Base-by-base conservation (phyloP, 257 asterid genomes). In the Solanum megistacrolobum region DNA sequence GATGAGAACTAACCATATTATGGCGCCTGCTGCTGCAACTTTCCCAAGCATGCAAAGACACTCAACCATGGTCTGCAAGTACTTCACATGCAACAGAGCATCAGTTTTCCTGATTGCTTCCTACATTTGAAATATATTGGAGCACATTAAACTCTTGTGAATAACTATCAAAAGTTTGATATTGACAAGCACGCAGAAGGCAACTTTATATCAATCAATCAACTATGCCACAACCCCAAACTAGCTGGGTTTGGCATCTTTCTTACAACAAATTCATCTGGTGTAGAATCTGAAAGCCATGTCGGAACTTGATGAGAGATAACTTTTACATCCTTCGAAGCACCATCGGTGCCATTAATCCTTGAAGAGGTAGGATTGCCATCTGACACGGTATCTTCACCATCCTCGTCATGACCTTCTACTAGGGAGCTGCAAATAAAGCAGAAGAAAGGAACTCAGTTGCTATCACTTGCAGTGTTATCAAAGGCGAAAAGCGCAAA, bases 21-120 rank as follows among this genome's bases (percentile, higher is more conserved):
- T 94, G 89, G 99, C 96, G 91, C 99, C 99, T 76, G 99, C 99
- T 87, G 98, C 99, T 88, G 99, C 98, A 92, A 97, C 99, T 94
- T 97, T 97, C 84, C 99, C 98, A 86, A 97, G 99, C 96, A 96
- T 92, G 93, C 96, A 93, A 86, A 97, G 97, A 91, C 99, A 95
- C 93, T 97, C 99, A 83, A 97, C 97, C 97, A 96, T 82, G 88
- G 99, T 96, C 91, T 93, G 99, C 94, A 97, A 93, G 93, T 97
- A 97, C 92, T 95, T 97, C 82, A 97, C 98, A 92, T 95, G 96
- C 87, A 93, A 88, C 58, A 98, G 95, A 86, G 96, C 94, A 91
- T 94, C 98, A 91, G 92, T 89, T 93, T 95, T 97, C 92, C 98
- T 92, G 95, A 97, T 93, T 90, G 98, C 91, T 93, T 97, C 99